A percentile compares a stretch with the other conserved stretches of the same genome.
phyloP scores from a whole-genome alignment of 192 early-diverging fungal genomes.

The Backusella liffmaniae region DNA sequence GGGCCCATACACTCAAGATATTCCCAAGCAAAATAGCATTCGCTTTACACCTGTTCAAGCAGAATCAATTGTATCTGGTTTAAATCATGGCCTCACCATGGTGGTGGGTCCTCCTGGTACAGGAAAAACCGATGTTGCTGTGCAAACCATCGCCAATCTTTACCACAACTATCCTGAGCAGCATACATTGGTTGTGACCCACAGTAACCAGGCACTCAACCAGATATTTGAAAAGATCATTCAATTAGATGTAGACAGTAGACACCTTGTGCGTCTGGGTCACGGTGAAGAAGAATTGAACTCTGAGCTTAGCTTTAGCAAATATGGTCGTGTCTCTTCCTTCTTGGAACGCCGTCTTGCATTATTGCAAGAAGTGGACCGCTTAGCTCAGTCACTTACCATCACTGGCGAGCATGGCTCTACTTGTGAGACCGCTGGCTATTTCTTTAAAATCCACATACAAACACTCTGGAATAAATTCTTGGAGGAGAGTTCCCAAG shows the following conservation, averaged over 20 bases:
- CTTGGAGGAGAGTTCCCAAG: constrained; percentile 26
- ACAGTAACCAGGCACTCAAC: constrained; percentile 98
- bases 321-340: constrained; percentile 92
- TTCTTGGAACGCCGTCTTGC: constrained; percentile 76
- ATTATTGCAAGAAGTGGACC: constrained; percentile 76
- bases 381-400: constrained; percentile 70
- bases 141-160: constrained; percentile 93
- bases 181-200: constrained; percentile 91
- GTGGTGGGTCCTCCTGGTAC: constrained; percentile 98
- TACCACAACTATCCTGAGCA: constrained; percentile 91
- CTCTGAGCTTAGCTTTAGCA: constrained; percentile 79
- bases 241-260: constrained; percentile 78
- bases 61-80: constrained; percentile 84
- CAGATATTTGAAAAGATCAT: constrained; percentile 98
- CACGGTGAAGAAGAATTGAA: constrained; percentile 92
- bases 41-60: constrained; percentile 85
- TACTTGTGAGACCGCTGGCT: constrained; percentile 90
- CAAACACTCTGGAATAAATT: constrained; percentile 74
- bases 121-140: constrained; percentile 97
- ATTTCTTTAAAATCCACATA: constrained; percentile 86
- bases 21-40: constrained; percentile 70
- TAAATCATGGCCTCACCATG: constrained; percentile 84
- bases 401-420: constrained; percentile 85
- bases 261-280: constrained; percentile 92
- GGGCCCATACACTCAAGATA: constrained; percentile 75